Evolutionary conservation across 176 grass and related monocot species (phyloP).

Genomic region (Aegilops umbellulata): DNA sequence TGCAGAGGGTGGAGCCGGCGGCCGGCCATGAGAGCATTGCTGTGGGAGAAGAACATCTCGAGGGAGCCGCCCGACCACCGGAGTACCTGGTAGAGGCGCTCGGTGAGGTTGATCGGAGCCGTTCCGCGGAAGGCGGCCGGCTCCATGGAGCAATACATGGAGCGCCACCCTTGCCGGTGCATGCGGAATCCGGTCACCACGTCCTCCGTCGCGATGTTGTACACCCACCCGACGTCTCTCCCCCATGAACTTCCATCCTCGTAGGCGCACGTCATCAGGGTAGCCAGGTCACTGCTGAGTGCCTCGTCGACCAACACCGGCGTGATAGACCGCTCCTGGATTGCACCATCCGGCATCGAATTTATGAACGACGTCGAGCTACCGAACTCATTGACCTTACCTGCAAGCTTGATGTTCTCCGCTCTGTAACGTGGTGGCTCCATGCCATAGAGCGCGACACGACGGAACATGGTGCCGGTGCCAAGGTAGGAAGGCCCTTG

Average conservation of each 20-base stretch:
- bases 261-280: slow-evolving; percentile 36
- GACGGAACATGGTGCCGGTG: slow-evolving; percentile 39
- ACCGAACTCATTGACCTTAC: slow-evolving; percentile 10
- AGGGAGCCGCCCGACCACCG: slow-evolving; percentile 43
- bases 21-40: slow-evolving; percentile 35
- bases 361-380: not conserved
- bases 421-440: slow-evolving; percentile 23
- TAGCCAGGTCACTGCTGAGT: not conserved
- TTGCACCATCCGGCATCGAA: not conserved
- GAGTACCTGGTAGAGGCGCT: slow-evolving; percentile 45
- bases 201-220: slow-evolving; percentile 55
- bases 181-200: slow-evolving; percentile 51
- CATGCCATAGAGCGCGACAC: slow-evolving; percentile 33
- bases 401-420: not conserved
- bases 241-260: slow-evolving; percentile 39
- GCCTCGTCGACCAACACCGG: not conserved
- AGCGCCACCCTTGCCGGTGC: slow-evolving; percentile 49
- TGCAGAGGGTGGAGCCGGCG: slow-evolving; percentile 24
- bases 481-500: slow-evolving; percentile 53
- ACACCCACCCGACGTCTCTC: slow-evolving; percentile 42
- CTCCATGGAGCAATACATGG: slow-evolving; percentile 34
- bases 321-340: slow-evolving; percentile 23
- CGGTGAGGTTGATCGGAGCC: slow-evolving; percentile 47
- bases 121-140: slow-evolving; percentile 47
- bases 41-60: slow-evolving; percentile 57